Conservation (phyloP, 129 eudicot genomes). For the Flaveria robusta region DNA sequence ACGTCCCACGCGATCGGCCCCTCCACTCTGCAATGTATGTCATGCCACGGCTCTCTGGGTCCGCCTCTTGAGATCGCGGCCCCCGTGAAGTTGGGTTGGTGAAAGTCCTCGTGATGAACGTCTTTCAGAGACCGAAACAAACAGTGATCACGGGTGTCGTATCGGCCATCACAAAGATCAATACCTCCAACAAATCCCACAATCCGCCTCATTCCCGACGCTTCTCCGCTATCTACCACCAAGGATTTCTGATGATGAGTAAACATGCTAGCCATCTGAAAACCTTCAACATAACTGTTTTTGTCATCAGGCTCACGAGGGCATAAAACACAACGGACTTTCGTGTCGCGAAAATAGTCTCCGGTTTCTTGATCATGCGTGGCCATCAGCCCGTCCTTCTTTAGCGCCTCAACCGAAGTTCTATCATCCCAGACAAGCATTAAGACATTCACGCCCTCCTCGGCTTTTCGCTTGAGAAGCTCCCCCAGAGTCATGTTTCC, state of each 20-base stretch:
- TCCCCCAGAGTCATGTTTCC: slow-evolving; percentile 67
- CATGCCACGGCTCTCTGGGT: slow-evolving; percentile 98
- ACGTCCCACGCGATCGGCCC: slow-evolving; percentile 96
- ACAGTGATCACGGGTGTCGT: slow-evolving; percentile 66
- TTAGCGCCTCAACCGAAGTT: slow-evolving; percentile 50
- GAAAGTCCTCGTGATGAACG: slow-evolving; percentile 69
- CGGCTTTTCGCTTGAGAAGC: slow-evolving; percentile 62
- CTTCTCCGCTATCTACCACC: slow-evolving; percentile 55
- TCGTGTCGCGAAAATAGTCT: slow-evolving; percentile 56
- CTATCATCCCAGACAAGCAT: slow-evolving; percentile 91
- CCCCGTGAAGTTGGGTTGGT: slow-evolving; percentile 77
- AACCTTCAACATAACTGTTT: slow-evolving; percentile 58
- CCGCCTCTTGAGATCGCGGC: slow-evolving; percentile 72
- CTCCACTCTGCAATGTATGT: slow-evolving; percentile 74
- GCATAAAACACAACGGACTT: slow-evolving; percentile 63
- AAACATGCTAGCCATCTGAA: slow-evolving; percentile 61
- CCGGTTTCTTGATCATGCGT: slow-evolving; percentile 86
- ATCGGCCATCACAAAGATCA: slow-evolving; percentile 90
- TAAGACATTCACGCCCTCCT: slow-evolving; percentile 62
- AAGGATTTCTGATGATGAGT: slow-evolving; percentile 90
- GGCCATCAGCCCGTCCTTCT: slow-evolving; percentile 78
- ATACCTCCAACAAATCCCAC: slow-evolving; percentile 85
- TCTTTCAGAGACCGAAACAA: slow-evolving; percentile 59
- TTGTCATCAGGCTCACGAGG: slow-evolving; percentile 70
- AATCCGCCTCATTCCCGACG: slow-evolving; percentile 44